These are phyloP conservation scores for Orbilia brochopaga DNA, from an alignment of 2,329 filamentous ascomycete genomes.

Conservation along the genomic window DNA sequence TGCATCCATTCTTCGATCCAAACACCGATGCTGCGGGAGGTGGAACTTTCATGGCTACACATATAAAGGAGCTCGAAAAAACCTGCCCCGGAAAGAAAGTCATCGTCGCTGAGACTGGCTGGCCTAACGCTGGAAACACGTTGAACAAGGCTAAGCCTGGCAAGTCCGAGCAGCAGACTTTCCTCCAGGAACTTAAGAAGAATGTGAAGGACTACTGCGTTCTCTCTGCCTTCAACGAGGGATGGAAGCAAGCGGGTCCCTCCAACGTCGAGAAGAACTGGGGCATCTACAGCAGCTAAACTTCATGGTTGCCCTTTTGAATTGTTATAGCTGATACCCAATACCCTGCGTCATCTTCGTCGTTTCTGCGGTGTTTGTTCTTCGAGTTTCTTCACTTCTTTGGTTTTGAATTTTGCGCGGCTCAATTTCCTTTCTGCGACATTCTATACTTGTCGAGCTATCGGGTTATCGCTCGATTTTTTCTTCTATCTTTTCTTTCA, in stretches of 20 bases:
- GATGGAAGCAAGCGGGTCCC: constrained; percentile 71
- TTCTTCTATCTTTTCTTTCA: constrained; percentile 29
- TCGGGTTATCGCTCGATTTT: constrained; percentile 31
- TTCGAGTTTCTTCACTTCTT: neutral
- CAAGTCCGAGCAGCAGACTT: constrained; percentile 68
- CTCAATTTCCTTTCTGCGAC: constrained; percentile 6
- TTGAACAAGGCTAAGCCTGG: constrained; percentile 76
- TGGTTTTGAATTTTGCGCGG: constrained; percentile 1
- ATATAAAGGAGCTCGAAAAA: constrained; percentile 56
- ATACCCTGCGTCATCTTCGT: neutral
- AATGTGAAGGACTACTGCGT: constrained; percentile 66
- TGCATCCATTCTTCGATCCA: constrained; percentile 81
- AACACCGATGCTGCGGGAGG: constrained; percentile 67
- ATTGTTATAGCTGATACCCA: neutral
- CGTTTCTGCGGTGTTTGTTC: neutral
- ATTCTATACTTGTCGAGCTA: constrained; percentile 18
- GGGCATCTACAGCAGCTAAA: constrained; percentile 64
- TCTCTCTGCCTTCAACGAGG: constrained; percentile 79
- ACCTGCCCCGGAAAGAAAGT: constrained; percentile 63
- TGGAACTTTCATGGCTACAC: constrained; percentile 69
- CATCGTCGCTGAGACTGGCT: constrained; percentile 81
- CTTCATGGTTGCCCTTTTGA: constrained; percentile 1
- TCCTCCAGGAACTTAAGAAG: constrained; percentile 67
- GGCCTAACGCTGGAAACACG: constrained; percentile 73
- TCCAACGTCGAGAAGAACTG: constrained; percentile 77